Evolutionary conservation across 202 grass and related monocot species (phyloP), one percentile per base, ranked within the genome.

Genomic region (Panicum hallii): DNA sequence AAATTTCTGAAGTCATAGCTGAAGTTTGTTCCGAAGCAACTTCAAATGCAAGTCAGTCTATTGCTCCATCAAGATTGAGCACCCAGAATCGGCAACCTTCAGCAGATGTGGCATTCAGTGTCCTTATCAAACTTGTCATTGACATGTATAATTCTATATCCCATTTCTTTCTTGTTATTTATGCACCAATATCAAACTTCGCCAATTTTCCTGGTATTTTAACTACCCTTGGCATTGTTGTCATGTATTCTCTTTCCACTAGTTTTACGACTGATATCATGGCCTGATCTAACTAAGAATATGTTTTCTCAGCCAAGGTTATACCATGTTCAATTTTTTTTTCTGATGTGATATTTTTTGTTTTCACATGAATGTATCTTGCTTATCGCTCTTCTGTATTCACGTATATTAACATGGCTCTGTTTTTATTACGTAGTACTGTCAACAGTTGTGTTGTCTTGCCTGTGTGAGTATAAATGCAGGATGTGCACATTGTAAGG

Each of bases 111-210:
- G 93, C 97, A 69, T 93, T 96, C 77, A 99, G 97, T 83, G 97
- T 99, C 87, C 90, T 99, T 47, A 96, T 99, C 85, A 99, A 99
- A 67, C 97, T 99, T 89, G 92, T 99, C 68, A 94, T 99, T 13
- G 97, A 99, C 75, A 99, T 99, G 97, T 99, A 99, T 87, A 67
- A 85, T 74, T 58, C 61, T 80, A 70, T 57, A 43, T 67, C 45
- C 20, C 50, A 56, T 79, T 72, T 41, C 11, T 88, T 87, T 82
- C 42, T 77, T 79, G 40, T 87, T 54, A 61, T 90, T 78, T 73
- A 36, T 78, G 69, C 48, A 88, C 60, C 61, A 61, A 63, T 73
- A 70, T 75, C 36, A 69, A 56, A 79, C 19, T 68, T 63, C 14
- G 57, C 57, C 62, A 83, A 72, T 88, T 22, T 6, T 46, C 5